A percentile compares a stretch with the other conserved stretches of the same genome.
Conservation (phyloP, 257 asterid genomes). For the Striga asiatica region DNA sequence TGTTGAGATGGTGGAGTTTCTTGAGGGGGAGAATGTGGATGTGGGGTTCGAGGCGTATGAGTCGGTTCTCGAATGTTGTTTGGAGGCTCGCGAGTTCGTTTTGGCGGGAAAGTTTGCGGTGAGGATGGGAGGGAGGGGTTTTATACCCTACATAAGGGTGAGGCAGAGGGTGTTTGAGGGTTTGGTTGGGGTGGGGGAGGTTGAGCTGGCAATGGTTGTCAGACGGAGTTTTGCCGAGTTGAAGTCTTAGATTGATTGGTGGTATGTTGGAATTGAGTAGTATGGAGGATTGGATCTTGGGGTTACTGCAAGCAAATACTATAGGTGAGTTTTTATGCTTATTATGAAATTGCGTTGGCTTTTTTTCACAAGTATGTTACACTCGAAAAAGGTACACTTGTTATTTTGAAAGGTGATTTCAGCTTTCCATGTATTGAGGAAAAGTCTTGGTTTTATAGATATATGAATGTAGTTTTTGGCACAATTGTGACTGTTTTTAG, state of each 20-base stretch:
- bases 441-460: no score
- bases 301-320: no score
- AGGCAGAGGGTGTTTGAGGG: conserved; percentile 57
- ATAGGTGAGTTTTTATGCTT: no score
- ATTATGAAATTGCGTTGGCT: no score
- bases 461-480: no score
- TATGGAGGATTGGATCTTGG: no score
- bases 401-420: no score
- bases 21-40: conserved; percentile 35
- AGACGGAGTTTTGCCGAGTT: conserved; percentile 48
- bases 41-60: conserved; percentile 67
- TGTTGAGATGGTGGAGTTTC: conserved; percentile 50
- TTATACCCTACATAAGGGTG: conserved; percentile 35
- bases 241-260: conserved; percentile 26
- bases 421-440: no score
- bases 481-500: no score
- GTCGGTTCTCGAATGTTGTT: conserved; percentile 55
- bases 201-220: conserved; percentile 48
- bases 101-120: conserved; percentile 36
- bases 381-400: no score
- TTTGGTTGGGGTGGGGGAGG: conserved; percentile 48
- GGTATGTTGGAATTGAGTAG: no score
- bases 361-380: no score
- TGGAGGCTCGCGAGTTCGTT: conserved; percentile 32
- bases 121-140: conserved; percentile 36